Conservation (phyloP, 768 basidiomycete species). For the Phaeotremella fagi region DNA sequence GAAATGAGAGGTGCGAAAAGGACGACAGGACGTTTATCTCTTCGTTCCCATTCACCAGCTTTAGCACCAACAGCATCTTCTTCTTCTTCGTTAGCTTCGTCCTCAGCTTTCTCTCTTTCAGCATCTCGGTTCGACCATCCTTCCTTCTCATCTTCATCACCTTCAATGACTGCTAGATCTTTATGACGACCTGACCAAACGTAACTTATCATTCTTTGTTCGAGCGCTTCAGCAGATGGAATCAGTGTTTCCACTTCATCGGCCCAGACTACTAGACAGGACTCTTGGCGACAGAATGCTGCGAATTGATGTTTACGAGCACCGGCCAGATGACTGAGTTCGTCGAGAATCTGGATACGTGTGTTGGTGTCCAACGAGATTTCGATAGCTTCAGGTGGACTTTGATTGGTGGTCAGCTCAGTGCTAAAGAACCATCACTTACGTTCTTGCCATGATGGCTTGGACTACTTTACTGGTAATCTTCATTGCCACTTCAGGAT, state of each 20-base stretch:
- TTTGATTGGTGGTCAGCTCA: neutral
- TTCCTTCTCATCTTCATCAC: slow-evolving; percentile 44
- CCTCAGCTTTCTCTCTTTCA: neutral
- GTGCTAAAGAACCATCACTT: slow-evolving; percentile 5
- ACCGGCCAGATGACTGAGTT: slow-evolving; percentile 67
- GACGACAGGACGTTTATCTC: slow-evolving; percentile 41
- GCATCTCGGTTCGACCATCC: slow-evolving; percentile 19
- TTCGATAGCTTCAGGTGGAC: neutral
- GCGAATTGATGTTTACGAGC: slow-evolving; percentile 87
- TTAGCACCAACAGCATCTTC: slow-evolving; percentile 21
- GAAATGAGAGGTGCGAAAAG: slow-evolving; percentile 45
- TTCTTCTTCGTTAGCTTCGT: neutral
- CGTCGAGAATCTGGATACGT: slow-evolving; percentile 77
- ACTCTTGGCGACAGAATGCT: slow-evolving; percentile 80
- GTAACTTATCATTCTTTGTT: slow-evolving; percentile 69
- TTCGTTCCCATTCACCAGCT: slow-evolving; percentile 31
- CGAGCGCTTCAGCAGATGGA: slow-evolving; percentile 54
- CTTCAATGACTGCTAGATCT: slow-evolving; percentile 37
- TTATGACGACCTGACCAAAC: slow-evolving; percentile 58
- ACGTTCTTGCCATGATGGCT: slow-evolving; percentile 44
- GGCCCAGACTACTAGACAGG: slow-evolving; percentile 78
- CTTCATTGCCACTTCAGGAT: slow-evolving; percentile 44
- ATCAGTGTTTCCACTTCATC: slow-evolving; percentile 74
- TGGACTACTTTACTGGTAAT: slow-evolving; percentile 43
- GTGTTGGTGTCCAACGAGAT: slow-evolving; percentile 65